Percentiles rank a stretch among this genome's conserved stretches.
phyloP scores from a whole-genome alignment of 306 rosid species.

The Fragaria iinumae region DNA sequence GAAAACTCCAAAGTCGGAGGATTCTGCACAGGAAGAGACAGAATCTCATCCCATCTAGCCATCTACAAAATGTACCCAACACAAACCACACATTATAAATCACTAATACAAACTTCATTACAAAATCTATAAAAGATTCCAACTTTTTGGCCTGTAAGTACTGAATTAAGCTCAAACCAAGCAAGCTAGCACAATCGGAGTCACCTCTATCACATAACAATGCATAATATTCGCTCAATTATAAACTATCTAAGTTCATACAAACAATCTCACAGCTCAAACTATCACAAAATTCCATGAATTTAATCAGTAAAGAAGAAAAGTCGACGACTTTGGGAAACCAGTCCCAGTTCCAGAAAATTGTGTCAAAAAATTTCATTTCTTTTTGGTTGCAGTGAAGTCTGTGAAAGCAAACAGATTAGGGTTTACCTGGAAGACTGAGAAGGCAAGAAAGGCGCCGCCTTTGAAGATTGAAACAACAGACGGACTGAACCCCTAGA shows the following conservation, averaged over 20 bases:
- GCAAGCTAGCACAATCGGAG: neutral
- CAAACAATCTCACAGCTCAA: neutral
- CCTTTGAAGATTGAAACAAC: neutral
- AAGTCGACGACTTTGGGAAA: neutral
- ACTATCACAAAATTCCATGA: neutral
- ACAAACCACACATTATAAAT: neutral
- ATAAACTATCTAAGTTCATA: neutral
- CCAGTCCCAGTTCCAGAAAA: neutral
- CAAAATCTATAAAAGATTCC: neutral
- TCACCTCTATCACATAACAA: neutral
- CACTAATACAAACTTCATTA: neutral
- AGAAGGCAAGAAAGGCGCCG: neutral
- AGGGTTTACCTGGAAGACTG: too few relatives aligned
- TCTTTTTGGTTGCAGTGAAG: neutral
- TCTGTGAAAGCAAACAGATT: neutral
- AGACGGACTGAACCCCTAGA: neutral
- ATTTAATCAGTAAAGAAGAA: neutral
- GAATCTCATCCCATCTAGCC: slow-evolving; percentile 96
- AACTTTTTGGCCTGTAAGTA: neutral
- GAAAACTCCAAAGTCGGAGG: slow-evolving; percentile 82
- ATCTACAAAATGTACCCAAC: slow-evolving; percentile 29
- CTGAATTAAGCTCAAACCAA: neutral
- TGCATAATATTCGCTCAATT: neutral
- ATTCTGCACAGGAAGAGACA: slow-evolving; percentile 90
- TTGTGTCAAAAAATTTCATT: neutral